Evolutionary conservation across 2,329 filamentous ascomycete species (phyloP), one percentile per base, ranked within the genome.

Genomic region (Aureobasidium sp.): DNA sequence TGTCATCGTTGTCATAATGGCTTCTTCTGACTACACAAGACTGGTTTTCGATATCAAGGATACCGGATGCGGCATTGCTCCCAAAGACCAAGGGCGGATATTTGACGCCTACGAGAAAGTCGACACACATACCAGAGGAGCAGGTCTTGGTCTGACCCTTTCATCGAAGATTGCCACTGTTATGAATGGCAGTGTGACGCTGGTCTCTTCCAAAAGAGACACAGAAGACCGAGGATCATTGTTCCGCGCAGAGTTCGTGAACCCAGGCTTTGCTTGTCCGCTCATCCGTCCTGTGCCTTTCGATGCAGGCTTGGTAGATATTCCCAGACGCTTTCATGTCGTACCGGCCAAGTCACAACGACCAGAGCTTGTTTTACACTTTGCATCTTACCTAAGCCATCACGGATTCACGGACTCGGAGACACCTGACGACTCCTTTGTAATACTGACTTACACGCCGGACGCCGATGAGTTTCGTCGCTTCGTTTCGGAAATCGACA

Each of bases 101-200:
- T 80, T 79, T 31, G 69, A 76, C 3, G 68, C 76, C 0, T 79
- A 79, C 22, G 77, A 79, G 44, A 79, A 79, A 37, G 71, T 74
- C 1, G 70, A 73, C 37, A 64, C 65, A 0, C 70, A 77, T 39
- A 73, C 76, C 0, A 71, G 70, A 1, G 74, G 77, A 3, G 75
- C 75, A 31, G 76, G 78, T 0, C 69, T 80, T 0, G 78, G 78
- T 0, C 66, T 81, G 15, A 78, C 77, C 0, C 67, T 80, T 0
- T 73, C 78, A 4, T 67, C 69, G 9, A 78, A 76, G 42, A 75
- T 78, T 22, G 76, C 78, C 0, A 67, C 70, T 1, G 68, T 77
- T 0, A 69, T 80, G 14, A 68, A 76, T 11, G 78, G 78, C 0
- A 68, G 67, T 2, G 65, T 79, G 0, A 68, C 64, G 0, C 62